Base-by-base conservation (phyloP, 2,329 filamentous ascomycete species). In the Aureobasidium leucospermi region DNA sequence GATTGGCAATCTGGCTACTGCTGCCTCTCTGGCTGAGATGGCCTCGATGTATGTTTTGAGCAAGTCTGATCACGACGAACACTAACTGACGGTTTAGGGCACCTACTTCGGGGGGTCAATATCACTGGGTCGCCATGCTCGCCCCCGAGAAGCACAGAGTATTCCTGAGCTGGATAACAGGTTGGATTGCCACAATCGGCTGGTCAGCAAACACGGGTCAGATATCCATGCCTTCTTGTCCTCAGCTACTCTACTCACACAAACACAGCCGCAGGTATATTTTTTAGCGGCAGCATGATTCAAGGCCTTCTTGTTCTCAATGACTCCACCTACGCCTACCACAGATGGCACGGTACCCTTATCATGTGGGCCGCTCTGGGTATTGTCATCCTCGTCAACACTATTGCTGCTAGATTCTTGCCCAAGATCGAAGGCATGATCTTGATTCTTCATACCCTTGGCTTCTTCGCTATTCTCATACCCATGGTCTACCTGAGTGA, bases 101-200 rank as follows among this genome's bases (percentile, higher is more conserved):
- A 28, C 75, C 75, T 23, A 75, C 71, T 43, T 69, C 74, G 10
- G 68, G 65, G 11, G 69, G 68, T 8, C 69, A 69, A 53, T 70
- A 71, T 73, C 73, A 76, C 58, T 76, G 73, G 73, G 73, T 76
- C 3, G 73, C 71, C 13, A 71, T 76, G 42, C 77, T 79, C 62
- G 74, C 76, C n/a, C 75, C 76, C 16, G 67, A 61, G 10, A 65
- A 64, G 8, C 70, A 63, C 32, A 74, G 76, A 57, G 76, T 73
- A 34, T 71, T 74, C 32, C 67, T 79, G 1, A 78, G 76, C 58
- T 80, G 78, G 64, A 71, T 74, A 32, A 74, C 75, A 19, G 73
- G 74, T n/a, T 76, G 75, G 75, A 71, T 77, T 32, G 71, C 70
- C 53, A 72, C 71, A n/a, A 71, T 74, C 42, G 74, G 73, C 23